Base-by-base conservation (phyloP, 768 basidiomycete species). In the Panus rudis region DNA sequence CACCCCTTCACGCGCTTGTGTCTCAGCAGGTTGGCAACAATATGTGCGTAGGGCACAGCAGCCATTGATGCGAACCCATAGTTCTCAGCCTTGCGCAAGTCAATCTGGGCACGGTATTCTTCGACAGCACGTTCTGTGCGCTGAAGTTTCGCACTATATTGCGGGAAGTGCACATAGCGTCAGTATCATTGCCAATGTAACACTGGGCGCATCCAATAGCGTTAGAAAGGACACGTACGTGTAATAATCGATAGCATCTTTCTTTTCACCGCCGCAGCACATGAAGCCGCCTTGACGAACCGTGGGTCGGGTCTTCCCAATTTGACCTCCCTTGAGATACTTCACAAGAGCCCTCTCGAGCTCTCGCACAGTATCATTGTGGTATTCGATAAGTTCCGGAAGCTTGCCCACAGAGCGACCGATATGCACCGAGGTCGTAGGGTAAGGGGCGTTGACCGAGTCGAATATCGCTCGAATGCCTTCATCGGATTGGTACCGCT, bases 31-130 rank as follows among this genome's bases (percentile, higher is more conserved):
- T 78, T 78, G 1, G 88, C 90, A 13, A 91, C 89, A 39, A 84
- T 73, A 53, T 94, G 92, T 0, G 91, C 88, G 52, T 89, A 93
- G 0, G 88, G 84, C 3, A 90, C 82, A 1, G 87, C 79, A 34
- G 84, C 88, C 80, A 92, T 84, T 31, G 86, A 89, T 0, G 90
- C 91, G 60, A 94, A 93, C 2, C 91, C 91, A 63, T 92, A 92
- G 55, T 78, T 89, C 66, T 93, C 91, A 4, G 91, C 75, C 65
- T 79, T 90, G 51, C 75, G 82, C 27, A 68, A 72, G 57, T 79
- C 82, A 44, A 84, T 85, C 51, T 84, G 75, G 19, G 66, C 66
- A 7, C 93, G 81, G 51, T 82, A 80, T 41, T 79, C 74, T 47
- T 87, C 79, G 21, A 89, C 81, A 1, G 81, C 77, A 20, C 69